Percentiles rank a stretch among this genome's conserved stretches.
These are phyloP conservation scores for Phalaenopsis hybrid DNA, from an alignment of 116 monocot genomes.

Conservation along the genomic window DNA sequence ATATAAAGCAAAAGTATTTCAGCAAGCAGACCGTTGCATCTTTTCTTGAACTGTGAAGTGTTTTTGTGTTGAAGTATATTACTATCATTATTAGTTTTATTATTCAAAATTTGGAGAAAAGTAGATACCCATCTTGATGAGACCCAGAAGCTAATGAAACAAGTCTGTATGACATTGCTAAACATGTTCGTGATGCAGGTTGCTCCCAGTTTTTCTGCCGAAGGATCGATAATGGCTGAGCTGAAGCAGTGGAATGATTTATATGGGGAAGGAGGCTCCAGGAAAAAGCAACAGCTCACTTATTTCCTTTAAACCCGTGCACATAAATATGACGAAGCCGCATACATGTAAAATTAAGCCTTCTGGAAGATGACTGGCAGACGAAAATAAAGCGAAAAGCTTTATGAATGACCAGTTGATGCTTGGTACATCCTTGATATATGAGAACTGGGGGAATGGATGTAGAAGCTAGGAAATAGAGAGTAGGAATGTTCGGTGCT, in stretches of 20 bases:
- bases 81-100: no score
- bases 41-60: no score
- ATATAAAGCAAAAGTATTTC: no score
- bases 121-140: no score
- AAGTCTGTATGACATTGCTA: background rate
- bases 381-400: background rate
- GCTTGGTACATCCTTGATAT: background rate
- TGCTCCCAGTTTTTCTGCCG: conserved; percentile 76
- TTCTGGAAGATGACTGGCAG: background rate
- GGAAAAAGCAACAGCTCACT: conserved; percentile 77
- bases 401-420: background rate
- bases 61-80: no score
- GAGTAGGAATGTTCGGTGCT: background rate
- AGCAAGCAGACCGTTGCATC: no score
- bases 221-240: conserved; percentile 81
- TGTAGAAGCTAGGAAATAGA: background rate
- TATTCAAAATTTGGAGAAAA: no score
- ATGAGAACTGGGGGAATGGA: background rate
- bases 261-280: conserved; percentile 97
- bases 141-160: background rate
- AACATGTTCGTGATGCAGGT: conserved; percentile 24
- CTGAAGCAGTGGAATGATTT: conserved; percentile 96
- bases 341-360: background rate
- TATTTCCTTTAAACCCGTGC: conserved; percentile 65
- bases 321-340: background rate